phyloP scores from a whole-genome alignment of 2,329 filamentous ascomycete genomes.

The Ceratocystis cacaofunesta region DNA sequence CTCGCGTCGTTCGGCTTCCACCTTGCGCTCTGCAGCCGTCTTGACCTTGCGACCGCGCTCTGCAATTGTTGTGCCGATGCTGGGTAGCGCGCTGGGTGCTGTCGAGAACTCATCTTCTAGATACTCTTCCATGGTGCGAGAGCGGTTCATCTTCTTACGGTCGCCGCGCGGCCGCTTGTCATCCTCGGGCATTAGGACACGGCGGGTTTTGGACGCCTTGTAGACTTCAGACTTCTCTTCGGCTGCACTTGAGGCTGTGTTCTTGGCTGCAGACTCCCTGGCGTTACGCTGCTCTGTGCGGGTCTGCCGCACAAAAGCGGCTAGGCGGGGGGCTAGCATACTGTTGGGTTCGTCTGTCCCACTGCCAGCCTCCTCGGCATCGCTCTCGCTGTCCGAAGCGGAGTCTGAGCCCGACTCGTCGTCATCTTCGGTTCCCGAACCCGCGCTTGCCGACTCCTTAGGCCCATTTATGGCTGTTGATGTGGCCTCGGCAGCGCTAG shows the following conservation, averaged over 20 bases:
- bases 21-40: constrained; percentile 58
- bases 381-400: constrained; percentile 19
- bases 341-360: constrained; percentile 15
- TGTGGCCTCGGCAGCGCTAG: constrained; percentile 52
- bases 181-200: constrained; percentile 65
- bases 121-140: constrained; percentile 82
- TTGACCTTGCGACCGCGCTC: constrained; percentile 65
- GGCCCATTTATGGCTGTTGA: constrained; percentile 14
- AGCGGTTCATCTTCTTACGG: constrained; percentile 53
- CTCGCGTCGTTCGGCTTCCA: constrained; percentile 61
- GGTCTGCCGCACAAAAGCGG: constrained; percentile 15
- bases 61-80: constrained; percentile 79
- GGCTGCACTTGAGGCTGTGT: constrained; percentile 18
- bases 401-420: constrained; percentile 26
- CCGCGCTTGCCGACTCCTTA: constrained; percentile 1
- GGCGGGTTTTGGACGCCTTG: constrained; percentile 73
- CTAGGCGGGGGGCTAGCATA: constrained; percentile 12
- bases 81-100: constrained; percentile 71
- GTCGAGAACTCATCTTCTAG: constrained; percentile 69
- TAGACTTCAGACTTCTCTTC: constrained; percentile 52
- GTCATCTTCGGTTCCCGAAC: constrained; percentile 23
- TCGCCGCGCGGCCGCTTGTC: constrained; percentile 38
- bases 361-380: constrained; percentile 23
- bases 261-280: constrained; percentile 16
- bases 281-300: constrained; percentile 15